These are phyloP conservation scores for Eucalyptus cloeziana DNA, from an alignment of 345 rosid species.

Conservation along the genomic window DNA sequence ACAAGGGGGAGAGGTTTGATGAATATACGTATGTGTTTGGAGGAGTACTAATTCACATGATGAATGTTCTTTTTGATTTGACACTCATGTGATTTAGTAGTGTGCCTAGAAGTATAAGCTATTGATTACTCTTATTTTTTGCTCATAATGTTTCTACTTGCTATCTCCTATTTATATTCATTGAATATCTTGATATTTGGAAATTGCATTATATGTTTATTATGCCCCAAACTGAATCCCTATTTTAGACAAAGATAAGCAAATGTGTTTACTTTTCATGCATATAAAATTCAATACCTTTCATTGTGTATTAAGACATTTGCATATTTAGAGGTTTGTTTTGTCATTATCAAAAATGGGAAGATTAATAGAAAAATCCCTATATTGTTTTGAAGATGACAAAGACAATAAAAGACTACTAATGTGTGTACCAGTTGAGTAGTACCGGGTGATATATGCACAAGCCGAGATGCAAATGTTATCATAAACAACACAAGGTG, in stretches of 20 bases:
- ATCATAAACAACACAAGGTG: background rate
- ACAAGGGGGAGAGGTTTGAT: background rate
- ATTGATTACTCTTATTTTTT: background rate
- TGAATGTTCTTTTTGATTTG: background rate
- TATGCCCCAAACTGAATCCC: background rate
- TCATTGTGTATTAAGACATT: background rate
- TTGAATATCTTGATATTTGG: background rate
- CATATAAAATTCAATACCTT: background rate
- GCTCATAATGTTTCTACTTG: background rate
- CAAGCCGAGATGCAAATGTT: fast-evolving
- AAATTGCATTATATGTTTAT: background rate
- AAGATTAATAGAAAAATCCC: no score
- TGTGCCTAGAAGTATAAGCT: background rate
- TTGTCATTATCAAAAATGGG: background rate
- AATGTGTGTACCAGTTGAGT: no score
- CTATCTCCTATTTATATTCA: background rate
- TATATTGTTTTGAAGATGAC: no score
- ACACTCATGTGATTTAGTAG: background rate
- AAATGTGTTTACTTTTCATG: background rate
- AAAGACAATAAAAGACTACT: no score
- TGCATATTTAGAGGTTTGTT: background rate
- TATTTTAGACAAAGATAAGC: background rate
- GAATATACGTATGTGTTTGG: background rate
- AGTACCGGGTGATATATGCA: background rate
- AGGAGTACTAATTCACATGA: background rate